Evolutionary conservation across 1,139 yeast genomes (phyloP).

Genomic region (Suhomyces kunorum): DNA sequence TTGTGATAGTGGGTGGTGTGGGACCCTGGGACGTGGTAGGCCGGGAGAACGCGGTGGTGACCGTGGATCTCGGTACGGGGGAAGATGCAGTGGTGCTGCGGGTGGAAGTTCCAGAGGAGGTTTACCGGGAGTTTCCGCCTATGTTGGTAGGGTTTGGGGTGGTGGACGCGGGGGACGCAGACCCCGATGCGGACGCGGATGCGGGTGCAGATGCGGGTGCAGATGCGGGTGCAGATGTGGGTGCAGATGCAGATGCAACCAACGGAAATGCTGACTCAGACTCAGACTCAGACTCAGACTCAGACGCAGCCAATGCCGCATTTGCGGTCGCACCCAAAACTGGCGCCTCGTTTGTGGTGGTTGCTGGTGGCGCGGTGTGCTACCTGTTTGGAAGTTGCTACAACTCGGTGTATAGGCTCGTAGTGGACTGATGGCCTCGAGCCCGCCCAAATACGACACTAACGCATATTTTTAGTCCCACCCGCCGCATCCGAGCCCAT

Average conservation of each 20-base stretch:
- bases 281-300: neutral
- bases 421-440: slow-evolving; percentile 1
- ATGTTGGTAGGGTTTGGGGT: slow-evolving; percentile 63
- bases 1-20: slow-evolving; percentile 65
- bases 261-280: neutral
- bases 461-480: neutral
- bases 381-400: slow-evolving; percentile 79
- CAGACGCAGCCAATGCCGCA: neutral
- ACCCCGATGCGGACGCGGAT: too few species aligned
- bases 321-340: neutral
- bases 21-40: slow-evolving; percentile 41
- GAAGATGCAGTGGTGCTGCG: slow-evolving; percentile 17
- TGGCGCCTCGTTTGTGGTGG: neutral
- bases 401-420: slow-evolving; percentile 32
- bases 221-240: neutral
- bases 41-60: slow-evolving; percentile 38
- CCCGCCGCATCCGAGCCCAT: neutral
- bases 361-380: slow-evolving; percentile 70
- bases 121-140: slow-evolving; percentile 47
- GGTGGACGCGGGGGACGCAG: neutral
- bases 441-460: neutral
- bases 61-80: slow-evolving; percentile 22
- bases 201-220: neutral
- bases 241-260: neutral
- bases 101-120: slow-evolving; percentile 31